phyloP scores from a whole-genome alignment of 1,284 basidiomycete genomes.

The Ganoderma lingzhi region DNA sequence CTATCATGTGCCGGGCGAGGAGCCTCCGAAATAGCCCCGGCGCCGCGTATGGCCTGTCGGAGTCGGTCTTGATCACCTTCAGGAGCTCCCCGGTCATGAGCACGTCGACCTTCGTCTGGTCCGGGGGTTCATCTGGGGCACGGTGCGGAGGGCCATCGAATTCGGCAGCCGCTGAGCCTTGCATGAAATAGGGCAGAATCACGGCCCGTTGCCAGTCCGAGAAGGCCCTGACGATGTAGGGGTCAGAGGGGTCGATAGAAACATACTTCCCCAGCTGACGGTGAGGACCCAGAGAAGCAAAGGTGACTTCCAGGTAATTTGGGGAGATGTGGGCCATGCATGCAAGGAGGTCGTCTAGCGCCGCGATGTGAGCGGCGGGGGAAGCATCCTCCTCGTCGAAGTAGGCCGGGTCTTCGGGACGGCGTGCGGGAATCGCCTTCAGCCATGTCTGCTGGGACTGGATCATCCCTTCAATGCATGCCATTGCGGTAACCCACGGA shows the following conservation, averaged over 20 bases:
- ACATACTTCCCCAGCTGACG: background rate
- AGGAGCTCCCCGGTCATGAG: background rate
- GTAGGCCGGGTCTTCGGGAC: background rate
- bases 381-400: background rate
- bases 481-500: constrained; percentile 28
- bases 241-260: background rate
- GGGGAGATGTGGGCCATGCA: background rate
- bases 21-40: background rate
- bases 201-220: background rate
- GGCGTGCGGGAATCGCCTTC: background rate
- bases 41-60: background rate
- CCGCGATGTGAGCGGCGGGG: background rate
- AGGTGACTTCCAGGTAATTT: background rate
- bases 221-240: background rate
- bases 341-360: background rate
- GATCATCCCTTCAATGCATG: background rate
- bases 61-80: background rate
- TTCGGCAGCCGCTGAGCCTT: background rate
- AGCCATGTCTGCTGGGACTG: background rate
- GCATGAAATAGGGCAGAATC: background rate
- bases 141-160: background rate
- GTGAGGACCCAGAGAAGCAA: background rate
- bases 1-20: background rate
- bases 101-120: background rate
- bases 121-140: background rate